phyloP scores from a whole-genome alignment of 108 stramenopile genomes.

The Nitzschia inconspicua region DNA sequence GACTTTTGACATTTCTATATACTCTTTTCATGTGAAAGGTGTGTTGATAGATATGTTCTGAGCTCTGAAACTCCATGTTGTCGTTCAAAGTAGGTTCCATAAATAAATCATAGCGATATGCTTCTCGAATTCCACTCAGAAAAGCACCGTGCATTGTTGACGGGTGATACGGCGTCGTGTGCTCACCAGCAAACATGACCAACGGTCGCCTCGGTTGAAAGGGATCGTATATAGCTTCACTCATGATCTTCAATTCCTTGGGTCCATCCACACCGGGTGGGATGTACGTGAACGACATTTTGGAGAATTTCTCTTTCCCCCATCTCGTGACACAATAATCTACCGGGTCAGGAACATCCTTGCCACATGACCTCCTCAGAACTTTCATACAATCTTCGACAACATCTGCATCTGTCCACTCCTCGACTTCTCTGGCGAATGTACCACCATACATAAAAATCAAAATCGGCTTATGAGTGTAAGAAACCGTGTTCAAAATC shows the following conservation, averaged over 20 bases:
- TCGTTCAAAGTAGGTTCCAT: conserved; percentile 50
- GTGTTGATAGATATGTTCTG: conserved; percentile 53
- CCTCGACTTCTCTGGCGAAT: conserved; percentile 64
- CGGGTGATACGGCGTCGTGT: conserved; percentile 89
- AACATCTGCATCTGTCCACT: conserved; percentile 56
- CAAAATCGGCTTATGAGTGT: conserved; percentile 57
- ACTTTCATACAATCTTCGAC: conserved; percentile 63
- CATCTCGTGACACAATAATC: conserved; percentile 76
- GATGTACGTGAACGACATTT: conserved; percentile 68
- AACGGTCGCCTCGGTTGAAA: conserved; percentile 28
- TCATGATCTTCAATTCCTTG: conserved; percentile 43
- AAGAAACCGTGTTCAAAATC: conserved; percentile 46
- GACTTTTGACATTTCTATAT: conserved; percentile 3
- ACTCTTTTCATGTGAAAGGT: conserved; percentile 45
- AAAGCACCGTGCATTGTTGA: conserved; percentile 92
- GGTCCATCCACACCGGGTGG: conserved; percentile 73
- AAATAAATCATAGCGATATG: conserved; percentile 73
- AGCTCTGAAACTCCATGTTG: conserved; percentile 46
- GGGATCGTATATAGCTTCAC: conserved; percentile 57
- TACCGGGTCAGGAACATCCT: conserved; percentile 44
- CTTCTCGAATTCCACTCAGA: conserved; percentile 89
- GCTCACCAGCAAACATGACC: conserved; percentile 93
- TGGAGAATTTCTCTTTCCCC: conserved; percentile 67
- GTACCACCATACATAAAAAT: conserved; percentile 77
- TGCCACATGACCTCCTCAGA: conserved; percentile 55